Evolutionary conservation across 371 early-diverging fungal species (phyloP), one percentile per base, ranked within the genome.

Genomic region (Lichtheimia ornata): DNA sequence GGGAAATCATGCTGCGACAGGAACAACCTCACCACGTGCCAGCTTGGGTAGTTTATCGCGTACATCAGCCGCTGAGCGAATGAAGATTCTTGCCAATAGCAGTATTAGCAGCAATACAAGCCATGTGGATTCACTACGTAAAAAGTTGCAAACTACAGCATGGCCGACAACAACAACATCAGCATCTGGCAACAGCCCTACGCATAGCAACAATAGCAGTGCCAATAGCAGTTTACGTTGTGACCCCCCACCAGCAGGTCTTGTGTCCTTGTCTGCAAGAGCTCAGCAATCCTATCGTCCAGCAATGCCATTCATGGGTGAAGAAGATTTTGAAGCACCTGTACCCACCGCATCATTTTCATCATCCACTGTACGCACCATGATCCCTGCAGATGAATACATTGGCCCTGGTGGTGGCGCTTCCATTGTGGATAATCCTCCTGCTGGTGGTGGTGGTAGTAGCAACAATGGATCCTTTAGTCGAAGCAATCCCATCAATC

Each of bases 281-380:
- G 50, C 11, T 22, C n/a, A 58, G 54, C 54, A 30, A n/a, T 61
- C 50, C 1, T 63, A 62, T 35, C 59, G 69, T 18, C 74, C 73
- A 3, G 50, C 66, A 2, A 65, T 73, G 69, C 67, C 73, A 20
- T 40, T 47, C 17, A 64, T 67, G 65, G 44, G 50, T 15, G 62
- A 59, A 3, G 64, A 56, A 20, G 60, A 50, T 12, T 7, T 50
- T 9, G 58, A 64, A 27, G 70, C 44, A 2, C 70, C 63, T 6
- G 55, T 54, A 2, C 69, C 71, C 6, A 74, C 74, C 2, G 69
- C 62, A 5, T 71, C 78, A 9, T 72, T 74, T 58, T 77, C 74
- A 14, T 74, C 78, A 17, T 72, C 74, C 4, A 77, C 78, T 35
- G 74, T 69, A 49, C 67, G 64, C 5, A 77, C 78, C 11, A 71